phyloP scores from a whole-genome alignment of 2,329 filamentous ascomycete genomes.

The Alternaria sp. region DNA sequence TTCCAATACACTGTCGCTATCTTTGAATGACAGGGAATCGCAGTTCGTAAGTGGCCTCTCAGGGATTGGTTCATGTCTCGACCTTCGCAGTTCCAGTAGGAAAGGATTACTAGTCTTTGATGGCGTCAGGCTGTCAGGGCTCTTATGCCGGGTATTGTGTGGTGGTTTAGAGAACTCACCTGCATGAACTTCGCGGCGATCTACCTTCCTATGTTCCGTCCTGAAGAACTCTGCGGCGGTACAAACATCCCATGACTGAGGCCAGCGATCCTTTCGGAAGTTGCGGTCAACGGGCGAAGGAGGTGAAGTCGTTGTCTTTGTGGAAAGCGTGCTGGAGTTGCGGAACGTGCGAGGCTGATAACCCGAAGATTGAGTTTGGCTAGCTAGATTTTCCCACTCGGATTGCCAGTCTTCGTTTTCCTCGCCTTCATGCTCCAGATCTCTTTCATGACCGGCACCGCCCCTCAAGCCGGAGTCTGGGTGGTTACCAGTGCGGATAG shows the following conservation, averaged over 20 bases:
- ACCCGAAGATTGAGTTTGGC: background rate
- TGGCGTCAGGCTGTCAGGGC: background rate
- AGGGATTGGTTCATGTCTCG: background rate
- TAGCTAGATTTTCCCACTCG: conserved; percentile 3
- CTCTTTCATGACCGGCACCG: background rate
- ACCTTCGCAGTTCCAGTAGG: background rate
- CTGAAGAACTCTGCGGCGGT: background rate
- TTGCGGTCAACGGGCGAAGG: background rate
- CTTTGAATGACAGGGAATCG: background rate
- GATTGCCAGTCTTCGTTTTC: conserved; percentile 2
- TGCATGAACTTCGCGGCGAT: background rate
- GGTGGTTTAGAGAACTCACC: background rate
- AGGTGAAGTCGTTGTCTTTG: background rate
- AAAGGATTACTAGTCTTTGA: background rate
- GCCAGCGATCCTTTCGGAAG: background rate
- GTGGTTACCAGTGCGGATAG: background rate
- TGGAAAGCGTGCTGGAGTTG: conserved; percentile 2
- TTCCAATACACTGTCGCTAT: background rate
- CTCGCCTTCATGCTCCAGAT: background rate
- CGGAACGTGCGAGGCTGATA: background rate
- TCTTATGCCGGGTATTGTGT: background rate
- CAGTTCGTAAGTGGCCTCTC: background rate
- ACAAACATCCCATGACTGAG: background rate
- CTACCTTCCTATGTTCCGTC: background rate
- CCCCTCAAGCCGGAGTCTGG: background rate